Conservation (phyloP, 2,329 filamentous ascomycete genomes). For the Ampelomyces quisqualis region DNA sequence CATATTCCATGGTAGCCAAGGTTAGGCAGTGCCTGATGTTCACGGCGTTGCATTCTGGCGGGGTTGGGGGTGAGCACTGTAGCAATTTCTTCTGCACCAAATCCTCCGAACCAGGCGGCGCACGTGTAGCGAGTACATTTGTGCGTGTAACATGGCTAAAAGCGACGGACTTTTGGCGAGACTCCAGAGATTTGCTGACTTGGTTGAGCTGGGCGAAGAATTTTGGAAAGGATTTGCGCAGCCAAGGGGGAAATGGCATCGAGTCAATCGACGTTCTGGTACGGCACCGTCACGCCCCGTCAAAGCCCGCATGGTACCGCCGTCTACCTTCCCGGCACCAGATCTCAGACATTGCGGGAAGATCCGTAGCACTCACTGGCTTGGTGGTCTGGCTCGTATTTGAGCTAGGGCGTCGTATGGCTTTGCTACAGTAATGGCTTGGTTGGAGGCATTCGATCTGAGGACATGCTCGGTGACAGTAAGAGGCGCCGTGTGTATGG, state of each 20-base stretch:
- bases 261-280: no score
- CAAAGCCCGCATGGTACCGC: slow-evolving; percentile 6
- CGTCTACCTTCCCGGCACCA: slow-evolving; percentile 12
- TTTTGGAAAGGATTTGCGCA: no score
- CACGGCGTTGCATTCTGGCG: neutral
- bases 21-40: neutral
- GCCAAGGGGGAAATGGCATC: neutral
- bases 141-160: slow-evolving; percentile 15
- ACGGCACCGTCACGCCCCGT: slow-evolving; percentile 1
- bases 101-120: slow-evolving; percentile 7
- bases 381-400: no score
- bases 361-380: slow-evolving; percentile 9
- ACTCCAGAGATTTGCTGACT: slow-evolving; percentile 13
- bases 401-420: no score
- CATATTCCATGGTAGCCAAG: slow-evolving; percentile 9
- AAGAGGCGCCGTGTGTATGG: no score
- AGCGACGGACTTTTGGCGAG: slow-evolving; percentile 11
- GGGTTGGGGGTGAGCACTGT: neutral
- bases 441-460: no score
- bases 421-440: no score
- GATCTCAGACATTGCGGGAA: slow-evolving; percentile 21
- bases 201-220: slow-evolving; percentile 10
- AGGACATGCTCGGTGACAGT: no score
- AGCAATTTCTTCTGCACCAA: slow-evolving; percentile 5
- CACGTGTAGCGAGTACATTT: slow-evolving; percentile 14